A percentile compares a stretch with the other conserved stretches of the same genome.
Evolutionary conservation across 768 basidiomycete genomes (phyloP).

Genomic region (Leccinellum luteum): DNA sequence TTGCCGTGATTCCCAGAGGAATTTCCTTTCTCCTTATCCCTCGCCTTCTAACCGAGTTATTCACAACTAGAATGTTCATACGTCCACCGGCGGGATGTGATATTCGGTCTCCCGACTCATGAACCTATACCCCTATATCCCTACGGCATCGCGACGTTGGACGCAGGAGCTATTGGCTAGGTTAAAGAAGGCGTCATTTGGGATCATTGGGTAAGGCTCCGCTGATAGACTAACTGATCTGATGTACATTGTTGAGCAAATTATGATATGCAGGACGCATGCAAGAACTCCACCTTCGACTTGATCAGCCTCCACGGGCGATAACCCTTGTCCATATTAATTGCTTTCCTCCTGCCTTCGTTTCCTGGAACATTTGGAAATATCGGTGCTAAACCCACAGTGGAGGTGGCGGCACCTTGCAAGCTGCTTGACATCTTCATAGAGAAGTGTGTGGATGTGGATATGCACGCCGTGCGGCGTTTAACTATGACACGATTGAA

Average conservation of each 20-base stretch:
- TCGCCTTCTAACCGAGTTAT: background rate
- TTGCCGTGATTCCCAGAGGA: background rate
- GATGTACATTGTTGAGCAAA: background rate
- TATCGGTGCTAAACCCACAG: too few relatives aligned
- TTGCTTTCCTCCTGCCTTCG: background rate
- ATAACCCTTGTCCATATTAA: background rate
- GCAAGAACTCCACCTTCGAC: background rate
- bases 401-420: too few relatives aligned
- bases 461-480: too few relatives aligned
- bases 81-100: background rate
- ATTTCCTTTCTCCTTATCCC: background rate
- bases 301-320: background rate
- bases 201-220: background rate
- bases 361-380: too few relatives aligned
- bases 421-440: too few relatives aligned
- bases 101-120: background rate
- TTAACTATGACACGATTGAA: too few relatives aligned
- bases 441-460: too few relatives aligned
- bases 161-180: background rate
- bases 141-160: background rate
- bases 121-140: background rate
- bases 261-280: background rate
- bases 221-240: too few relatives aligned
- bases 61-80: background rate
- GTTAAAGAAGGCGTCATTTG: background rate